Evolutionary conservation across 352 stramenopile genomes (phyloP), one percentile per base, ranked within the genome.

Genomic region (Phytophthora agathidicida): DNA sequence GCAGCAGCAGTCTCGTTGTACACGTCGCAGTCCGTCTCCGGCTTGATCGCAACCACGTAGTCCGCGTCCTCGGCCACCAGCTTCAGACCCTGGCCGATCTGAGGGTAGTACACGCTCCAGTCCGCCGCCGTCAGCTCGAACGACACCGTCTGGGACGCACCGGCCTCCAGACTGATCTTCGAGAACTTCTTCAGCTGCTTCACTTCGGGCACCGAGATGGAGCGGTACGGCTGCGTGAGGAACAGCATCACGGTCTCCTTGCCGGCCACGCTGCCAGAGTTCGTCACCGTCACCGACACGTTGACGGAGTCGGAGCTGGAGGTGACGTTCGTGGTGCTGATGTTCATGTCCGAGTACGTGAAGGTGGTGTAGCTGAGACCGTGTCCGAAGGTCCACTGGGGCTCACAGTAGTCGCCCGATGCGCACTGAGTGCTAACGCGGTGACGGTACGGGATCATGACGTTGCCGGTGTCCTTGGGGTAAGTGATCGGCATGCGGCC

Each of bases 281-380:
- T 39, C 1, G 48, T 56, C 16, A 56, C 48, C 3, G 35, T 55
- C 5, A 55, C 47, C 5, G 47, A 46, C 13, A 82, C 73, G 8
- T 50, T 53, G 17, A 64, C 60, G 5, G 49, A 53, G 24, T 66
- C n/a, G 3, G 30, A 85, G 48, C 43, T 73, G 56, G 47, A 65
- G 2, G 41, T 31, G 38, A 77, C 39, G n/a, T 32, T 65, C 14
- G 46, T 71, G 9, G 62, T 66, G 31, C 56, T 71, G 14, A 82
- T 50, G 22, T 22, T 55, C 19, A 90, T 36, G 10, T 64, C 46
- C 1, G 45, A 67, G 60, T 87, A 87, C 7, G 51, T 53, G 24
- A 88, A 87, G 19, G 43, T 75, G 11, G 81, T 85, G 68, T 89
- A 91, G 55, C 73, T 86, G 20, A 88, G 55, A n/a, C 80, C 80